Evolutionary conservation across 805 yeast species (phyloP), one percentile per base, ranked within the genome.

Genomic region (Kuraishia capsulata): DNA sequence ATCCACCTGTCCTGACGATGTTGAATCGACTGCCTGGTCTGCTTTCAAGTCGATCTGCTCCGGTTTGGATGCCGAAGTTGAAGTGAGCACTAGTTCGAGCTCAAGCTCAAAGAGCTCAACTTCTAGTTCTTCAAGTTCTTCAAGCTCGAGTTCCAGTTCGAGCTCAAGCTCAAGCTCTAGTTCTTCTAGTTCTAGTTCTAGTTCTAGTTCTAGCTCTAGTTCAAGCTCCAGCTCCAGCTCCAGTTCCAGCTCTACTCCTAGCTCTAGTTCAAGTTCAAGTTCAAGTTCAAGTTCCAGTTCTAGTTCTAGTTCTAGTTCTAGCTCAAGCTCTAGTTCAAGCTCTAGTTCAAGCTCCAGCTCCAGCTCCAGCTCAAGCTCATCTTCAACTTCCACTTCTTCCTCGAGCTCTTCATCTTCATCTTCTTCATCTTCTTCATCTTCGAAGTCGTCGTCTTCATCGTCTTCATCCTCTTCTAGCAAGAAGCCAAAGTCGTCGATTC

Each of bases 1-100:
- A 40, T 54, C 67, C 42, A 71, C 65, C 43, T 88, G 97, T 67
- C 89, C 95, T 14, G 59, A 68, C 50, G 81, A 70, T 45, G 59
- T 66, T 33, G 67, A 77, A 30, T 73, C 61, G 37, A 54, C 66
- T 39, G 96, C 96, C 43, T 64, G 64, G 51, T 43, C 68, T 24
- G 70, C 78, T 17, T 83, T 85, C 58, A 54, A 72, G 53, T 45
- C 57, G 42, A 50, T 76, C 17, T 82, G 89, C 62, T 42, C 57
- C 9, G 69, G 64, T 43, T 67, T 62, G 47, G 67, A 70, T 42
- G 68, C 64, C 37, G 43, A 53, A 18, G 56, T 63, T 25, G 50
- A 48, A 20, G 19, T 20, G 16, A 39, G 62, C n/a, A 33, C 57
- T 13, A 33, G 57, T 14, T 34, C 61, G 24, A 32, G 54, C n/a